A percentile compares a stretch with the other conserved stretches of the same genome.
phyloP scores from a whole-genome alignment of 2,329 filamentous ascomycete genomes.

The Verticillium dahliae region DNA sequence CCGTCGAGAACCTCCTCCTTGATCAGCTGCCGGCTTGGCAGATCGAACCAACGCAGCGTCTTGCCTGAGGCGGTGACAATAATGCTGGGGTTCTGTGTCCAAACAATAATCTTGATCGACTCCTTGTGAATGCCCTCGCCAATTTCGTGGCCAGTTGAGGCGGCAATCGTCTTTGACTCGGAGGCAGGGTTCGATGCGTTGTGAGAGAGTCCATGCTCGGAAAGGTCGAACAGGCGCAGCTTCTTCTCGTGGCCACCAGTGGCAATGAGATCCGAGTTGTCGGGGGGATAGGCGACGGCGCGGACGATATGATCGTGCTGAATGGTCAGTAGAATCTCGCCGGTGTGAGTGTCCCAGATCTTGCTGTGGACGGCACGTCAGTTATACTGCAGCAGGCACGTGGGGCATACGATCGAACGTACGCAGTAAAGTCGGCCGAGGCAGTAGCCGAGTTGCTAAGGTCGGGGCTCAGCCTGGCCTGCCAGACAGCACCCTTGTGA shows the following conservation, averaged over 20 bases:
- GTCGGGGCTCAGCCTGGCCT: conserved; percentile 84
- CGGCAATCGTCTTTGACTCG: conserved; percentile 39
- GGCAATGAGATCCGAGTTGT: conserved; percentile 76
- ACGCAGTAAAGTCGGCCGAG: conserved; percentile 94
- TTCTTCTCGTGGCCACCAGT: conserved; percentile 97
- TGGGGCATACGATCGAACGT: conserved; percentile 25
- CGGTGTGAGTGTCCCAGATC: conserved; percentile 94
- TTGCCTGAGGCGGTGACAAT: conserved; percentile 90
- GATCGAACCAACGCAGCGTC: conserved; percentile 89
- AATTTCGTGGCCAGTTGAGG: conserved; percentile 74
- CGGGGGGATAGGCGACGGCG: conserved; percentile 81
- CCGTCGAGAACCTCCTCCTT: conserved; percentile 75
- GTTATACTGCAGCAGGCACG: background rate
- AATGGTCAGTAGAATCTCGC: conserved; percentile 79
- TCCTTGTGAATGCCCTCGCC: conserved; percentile 76
- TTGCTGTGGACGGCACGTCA: conserved; percentile 53
- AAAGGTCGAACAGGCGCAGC: conserved; percentile 85
- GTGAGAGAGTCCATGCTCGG: conserved; percentile 37
- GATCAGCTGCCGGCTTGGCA: conserved; percentile 68
- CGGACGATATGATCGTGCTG: conserved; percentile 94
- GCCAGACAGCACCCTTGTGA: conserved; percentile 97
- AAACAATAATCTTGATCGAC: conserved; percentile 94
- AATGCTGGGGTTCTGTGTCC: conserved; percentile 82
- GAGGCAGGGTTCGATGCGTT: conserved; percentile 18
- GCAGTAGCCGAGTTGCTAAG: conserved; percentile 85